Percentiles rank a stretch among this genome's conserved stretches.
These are phyloP conservation scores for Xerocomellus chrysenteron DNA, from an alignment of 768 basidiomycete genomes.

Conservation along the genomic window DNA sequence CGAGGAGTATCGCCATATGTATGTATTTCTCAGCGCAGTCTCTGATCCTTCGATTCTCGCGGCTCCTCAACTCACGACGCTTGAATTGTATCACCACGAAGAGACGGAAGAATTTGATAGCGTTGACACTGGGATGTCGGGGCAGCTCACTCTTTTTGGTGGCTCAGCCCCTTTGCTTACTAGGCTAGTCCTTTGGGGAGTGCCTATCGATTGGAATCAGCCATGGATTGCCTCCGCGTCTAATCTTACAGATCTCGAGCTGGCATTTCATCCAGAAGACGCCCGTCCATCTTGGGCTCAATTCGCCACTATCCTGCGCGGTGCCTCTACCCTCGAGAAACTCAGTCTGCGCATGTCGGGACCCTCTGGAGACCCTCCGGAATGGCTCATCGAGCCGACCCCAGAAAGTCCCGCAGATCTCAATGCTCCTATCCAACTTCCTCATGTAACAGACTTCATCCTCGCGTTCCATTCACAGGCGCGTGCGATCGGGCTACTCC, in stretches of 20 bases:
- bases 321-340: conserved; percentile 51
- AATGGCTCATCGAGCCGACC: conserved; percentile 33
- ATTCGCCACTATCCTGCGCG: conserved; percentile 50
- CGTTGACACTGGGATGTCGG: conserved; percentile 28
- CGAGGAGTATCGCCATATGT: conserved; percentile 47
- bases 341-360: conserved; percentile 60
- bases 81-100: conserved; percentile 54
- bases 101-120: conserved; percentile 37
- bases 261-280: conserved; percentile 63
- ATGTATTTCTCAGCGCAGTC: conserved; percentile 42
- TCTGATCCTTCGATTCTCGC: conserved; percentile 37
- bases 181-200: conserved; percentile 58
- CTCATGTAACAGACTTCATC: conserved; percentile 32
- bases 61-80: conserved; percentile 53
- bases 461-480: conserved; percentile 55
- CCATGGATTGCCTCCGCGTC: conserved; percentile 28
- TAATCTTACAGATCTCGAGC: conserved; percentile 48
- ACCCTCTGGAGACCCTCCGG: conserved; percentile 43
- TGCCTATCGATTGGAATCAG: conserved; percentile 66
- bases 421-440: conserved; percentile 31
- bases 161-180: conserved; percentile 52
- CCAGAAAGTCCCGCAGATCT: conserved; percentile 24
- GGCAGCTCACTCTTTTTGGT: conserved; percentile 50
- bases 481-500: conserved; percentile 32
- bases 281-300: conserved; percentile 60